phyloP scores from a whole-genome alignment of 306 rosid genomes.

The Urtica urens region DNA sequence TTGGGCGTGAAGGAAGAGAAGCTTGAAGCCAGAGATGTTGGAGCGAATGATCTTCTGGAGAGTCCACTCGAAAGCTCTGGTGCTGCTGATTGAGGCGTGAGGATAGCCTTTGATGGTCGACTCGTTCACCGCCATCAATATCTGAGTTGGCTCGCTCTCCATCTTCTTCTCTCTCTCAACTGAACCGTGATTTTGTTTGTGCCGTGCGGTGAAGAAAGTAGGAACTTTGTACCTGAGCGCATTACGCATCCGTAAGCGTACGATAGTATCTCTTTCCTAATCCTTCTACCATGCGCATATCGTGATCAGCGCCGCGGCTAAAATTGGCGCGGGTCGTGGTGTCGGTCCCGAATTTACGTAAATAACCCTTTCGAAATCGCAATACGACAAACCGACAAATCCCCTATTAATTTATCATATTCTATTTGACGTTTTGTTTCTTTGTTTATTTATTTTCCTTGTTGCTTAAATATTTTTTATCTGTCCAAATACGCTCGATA shows the following conservation, averaged over 20 bases:
- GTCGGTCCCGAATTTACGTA: background rate
- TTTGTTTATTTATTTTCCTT: background rate
- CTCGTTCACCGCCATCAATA: slow-evolving; percentile 77
- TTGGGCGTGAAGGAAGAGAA: slow-evolving; percentile 78
- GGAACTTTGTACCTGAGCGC: background rate
- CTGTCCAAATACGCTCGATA: no score
- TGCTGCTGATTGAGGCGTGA: slow-evolving; percentile 79
- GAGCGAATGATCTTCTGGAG: slow-evolving; percentile 64
- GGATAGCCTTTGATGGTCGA: slow-evolving; percentile 87
- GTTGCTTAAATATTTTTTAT: background rate
- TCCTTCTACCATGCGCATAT: slow-evolving; percentile 12
- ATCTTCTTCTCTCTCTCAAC: slow-evolving; percentile 9
- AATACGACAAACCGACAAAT: background rate
- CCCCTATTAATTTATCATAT: background rate
- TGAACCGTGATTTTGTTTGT: background rate
- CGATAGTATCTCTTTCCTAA: background rate
- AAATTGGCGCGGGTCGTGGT: slow-evolving; percentile 7
- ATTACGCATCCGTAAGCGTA: background rate
- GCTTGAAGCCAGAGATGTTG: slow-evolving; percentile 49
- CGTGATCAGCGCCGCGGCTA: background rate
- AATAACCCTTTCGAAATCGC: background rate
- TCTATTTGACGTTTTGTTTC: background rate
- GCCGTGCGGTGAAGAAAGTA: background rate
- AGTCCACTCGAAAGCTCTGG: slow-evolving; percentile 83
- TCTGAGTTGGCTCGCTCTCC: slow-evolving; percentile 43